A percentile compares a stretch with the other conserved stretches of the same genome.
Conservation (phyloP, 75 land plant genomes). For the Picea sitchensis region DNA sequence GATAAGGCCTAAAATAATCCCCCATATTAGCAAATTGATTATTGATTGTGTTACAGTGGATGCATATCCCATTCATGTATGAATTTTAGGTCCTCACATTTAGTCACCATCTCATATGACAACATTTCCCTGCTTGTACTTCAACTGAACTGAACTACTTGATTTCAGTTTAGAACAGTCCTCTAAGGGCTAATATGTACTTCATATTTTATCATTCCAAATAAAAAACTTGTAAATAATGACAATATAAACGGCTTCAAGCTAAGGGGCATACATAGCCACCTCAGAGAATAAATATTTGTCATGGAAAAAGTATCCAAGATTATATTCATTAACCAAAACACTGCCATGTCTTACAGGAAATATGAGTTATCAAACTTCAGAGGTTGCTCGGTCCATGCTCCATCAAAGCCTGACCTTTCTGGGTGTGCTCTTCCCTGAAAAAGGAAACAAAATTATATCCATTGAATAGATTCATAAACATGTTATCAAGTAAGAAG, state of each 20-base stretch:
- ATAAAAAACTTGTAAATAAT: neutral
- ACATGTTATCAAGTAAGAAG: neutral
- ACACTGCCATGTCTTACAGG: conserved; percentile 42
- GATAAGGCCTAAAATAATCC: neutral
- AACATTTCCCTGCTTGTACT: neutral
- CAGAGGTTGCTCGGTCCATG: conserved; percentile 89
- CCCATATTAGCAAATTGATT: neutral
- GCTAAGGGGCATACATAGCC: neutral
- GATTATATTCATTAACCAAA: conserved; percentile 7
- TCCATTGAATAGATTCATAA: neutral
- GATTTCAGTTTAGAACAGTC: neutral
- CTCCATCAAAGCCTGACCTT: conserved; percentile 96
- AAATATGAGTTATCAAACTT: conserved; percentile 98
- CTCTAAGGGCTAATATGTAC: neutral
- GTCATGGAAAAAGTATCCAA: neutral
- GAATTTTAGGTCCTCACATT: neutral
- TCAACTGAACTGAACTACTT: neutral
- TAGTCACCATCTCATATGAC: neutral
- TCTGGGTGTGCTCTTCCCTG: conserved; percentile 97
- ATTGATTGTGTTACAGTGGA: neutral
- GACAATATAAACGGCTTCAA: neutral
- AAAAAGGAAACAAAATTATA: neutral
- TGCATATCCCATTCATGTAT: too few species aligned
- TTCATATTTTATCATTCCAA: neutral
- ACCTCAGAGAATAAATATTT: neutral